phyloP scores from a whole-genome alignment of 2,329 filamentous ascomycete species.

The Hymenotorrendiella dingleyae region DNA sequence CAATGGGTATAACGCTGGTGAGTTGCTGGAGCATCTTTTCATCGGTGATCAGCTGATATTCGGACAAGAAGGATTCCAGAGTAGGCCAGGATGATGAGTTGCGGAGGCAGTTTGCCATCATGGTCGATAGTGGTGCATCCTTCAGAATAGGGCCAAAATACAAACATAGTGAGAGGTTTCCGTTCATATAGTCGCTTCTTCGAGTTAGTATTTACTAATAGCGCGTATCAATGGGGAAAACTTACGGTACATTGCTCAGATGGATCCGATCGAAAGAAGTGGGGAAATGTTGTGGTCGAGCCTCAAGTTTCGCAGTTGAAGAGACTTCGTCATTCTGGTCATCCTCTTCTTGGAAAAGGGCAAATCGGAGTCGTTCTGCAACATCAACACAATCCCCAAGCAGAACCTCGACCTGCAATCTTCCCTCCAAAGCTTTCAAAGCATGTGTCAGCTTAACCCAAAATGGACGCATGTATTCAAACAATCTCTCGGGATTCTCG shows the following conservation, averaged over 20 bases:
- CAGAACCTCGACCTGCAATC: conserved; percentile 12
- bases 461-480: conserved; percentile 13
- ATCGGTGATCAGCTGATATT: conserved; percentile 12
- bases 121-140: neutral
- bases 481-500: conserved; percentile 6
- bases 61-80: conserved; percentile 7
- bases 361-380: conserved; percentile 14
- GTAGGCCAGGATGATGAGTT: conserved; percentile 4
- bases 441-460: conserved; percentile 9
- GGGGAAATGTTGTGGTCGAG: conserved; percentile 10
- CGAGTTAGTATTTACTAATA: neutral
- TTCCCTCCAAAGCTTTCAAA: conserved; percentile 8
- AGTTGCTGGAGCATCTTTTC: conserved; percentile 6
- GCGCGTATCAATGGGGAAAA: neutral
- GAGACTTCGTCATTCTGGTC: neutral
- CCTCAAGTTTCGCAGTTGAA: neutral
- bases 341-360: neutral
- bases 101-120: conserved; percentile 10
- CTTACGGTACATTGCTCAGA: conserved; percentile 18
- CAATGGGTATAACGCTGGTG: neutral
- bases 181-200: conserved; percentile 8
- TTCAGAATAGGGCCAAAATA: conserved; percentile 10
- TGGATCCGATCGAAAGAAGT: conserved; percentile 11
- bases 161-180: conserved; percentile 11
- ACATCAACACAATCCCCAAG: conserved; percentile 14